A percentile compares a stretch with the other conserved stretches of the same genome.
Evolutionary conservation across 1,284 basidiomycete species (phyloP).

Genomic region (Ganoderma multipileum): DNA sequence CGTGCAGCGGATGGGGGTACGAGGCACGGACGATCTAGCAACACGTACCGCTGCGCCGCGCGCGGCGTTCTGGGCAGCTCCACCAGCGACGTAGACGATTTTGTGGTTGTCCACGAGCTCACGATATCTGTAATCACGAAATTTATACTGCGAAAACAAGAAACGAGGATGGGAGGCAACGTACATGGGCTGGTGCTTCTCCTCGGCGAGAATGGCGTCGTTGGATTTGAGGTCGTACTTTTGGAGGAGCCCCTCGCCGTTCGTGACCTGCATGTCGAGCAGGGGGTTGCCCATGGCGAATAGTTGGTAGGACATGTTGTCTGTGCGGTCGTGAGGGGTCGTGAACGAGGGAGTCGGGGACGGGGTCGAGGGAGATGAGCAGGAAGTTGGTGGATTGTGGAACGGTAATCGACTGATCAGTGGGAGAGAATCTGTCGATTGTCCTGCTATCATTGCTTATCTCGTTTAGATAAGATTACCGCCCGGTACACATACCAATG

Average conservation of each 20-base stretch:
- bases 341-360: background rate
- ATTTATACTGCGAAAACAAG: background rate
- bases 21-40: background rate
- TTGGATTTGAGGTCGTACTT: slow-evolving; percentile 96
- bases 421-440: background rate
- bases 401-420: slow-evolving; percentile 9
- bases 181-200: slow-evolving; percentile 79
- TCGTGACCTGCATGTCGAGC: slow-evolving; percentile 87
- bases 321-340: slow-evolving; percentile 11
- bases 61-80: slow-evolving; percentile 96
- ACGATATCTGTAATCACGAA: slow-evolving; percentile 70
- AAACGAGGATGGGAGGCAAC: slow-evolving; percentile 31
- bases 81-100: slow-evolving; percentile 94
- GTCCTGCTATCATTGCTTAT: background rate
- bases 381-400: background rate
- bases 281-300: slow-evolving; percentile 91
- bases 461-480: too few relatives aligned
- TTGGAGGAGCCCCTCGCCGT: slow-evolving; percentile 85
- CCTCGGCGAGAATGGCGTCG: slow-evolving; percentile 95
- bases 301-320: slow-evolving; percentile 51
- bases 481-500: too few relatives aligned
- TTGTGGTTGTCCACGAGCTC: slow-evolving; percentile 84
- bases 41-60: slow-evolving; percentile 91
- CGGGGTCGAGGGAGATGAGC: slow-evolving; percentile 13
- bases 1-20: background rate